Percentiles rank a stretch among this genome's conserved stretches.
These are phyloP conservation scores for Pneumocystis oryctolagi DNA, from an alignment of 1,139 yeast species.

Conservation along the genomic window DNA sequence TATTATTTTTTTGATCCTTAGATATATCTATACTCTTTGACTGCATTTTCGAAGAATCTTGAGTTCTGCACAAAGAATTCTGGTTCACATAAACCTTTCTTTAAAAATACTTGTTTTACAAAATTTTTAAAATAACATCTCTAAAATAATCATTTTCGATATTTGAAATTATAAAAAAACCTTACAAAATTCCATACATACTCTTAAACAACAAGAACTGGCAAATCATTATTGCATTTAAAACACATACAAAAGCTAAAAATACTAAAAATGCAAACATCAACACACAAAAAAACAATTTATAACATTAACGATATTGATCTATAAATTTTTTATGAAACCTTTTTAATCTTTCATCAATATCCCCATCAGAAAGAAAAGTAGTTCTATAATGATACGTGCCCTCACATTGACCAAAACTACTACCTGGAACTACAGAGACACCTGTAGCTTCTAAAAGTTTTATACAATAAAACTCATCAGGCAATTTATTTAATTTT, in stretches of 20 bases:
- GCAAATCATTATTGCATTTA: too few relatives aligned
- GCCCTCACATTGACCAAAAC: slow-evolving; percentile 82
- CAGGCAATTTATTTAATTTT: slow-evolving; percentile 44
- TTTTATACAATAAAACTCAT: slow-evolving; percentile 75
- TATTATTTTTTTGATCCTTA: background rate
- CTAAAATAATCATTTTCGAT: too few relatives aligned
- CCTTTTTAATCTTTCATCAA: background rate
- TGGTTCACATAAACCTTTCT: background rate
- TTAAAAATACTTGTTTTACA: too few relatives aligned
- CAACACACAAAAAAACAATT: too few relatives aligned
- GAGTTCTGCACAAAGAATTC: background rate
- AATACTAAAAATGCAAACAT: too few relatives aligned
- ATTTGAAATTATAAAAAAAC: too few relatives aligned
- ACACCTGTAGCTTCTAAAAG: slow-evolving; percentile 82
- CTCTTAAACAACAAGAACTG: too few relatives aligned
- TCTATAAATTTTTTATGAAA: background rate
- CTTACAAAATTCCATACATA: too few relatives aligned
- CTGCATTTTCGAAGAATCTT: background rate
- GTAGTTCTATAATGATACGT: slow-evolving; percentile 91
- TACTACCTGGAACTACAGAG: slow-evolving; percentile 94
- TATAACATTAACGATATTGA: background rate
- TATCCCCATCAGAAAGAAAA: slow-evolving; percentile 79
- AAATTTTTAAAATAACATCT: too few relatives aligned
- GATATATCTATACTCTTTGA: background rate
- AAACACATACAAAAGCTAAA: too few relatives aligned